phyloP scores from a whole-genome alignment of 2,329 filamentous ascomycete genomes.

The Fusarium nematophilum region DNA sequence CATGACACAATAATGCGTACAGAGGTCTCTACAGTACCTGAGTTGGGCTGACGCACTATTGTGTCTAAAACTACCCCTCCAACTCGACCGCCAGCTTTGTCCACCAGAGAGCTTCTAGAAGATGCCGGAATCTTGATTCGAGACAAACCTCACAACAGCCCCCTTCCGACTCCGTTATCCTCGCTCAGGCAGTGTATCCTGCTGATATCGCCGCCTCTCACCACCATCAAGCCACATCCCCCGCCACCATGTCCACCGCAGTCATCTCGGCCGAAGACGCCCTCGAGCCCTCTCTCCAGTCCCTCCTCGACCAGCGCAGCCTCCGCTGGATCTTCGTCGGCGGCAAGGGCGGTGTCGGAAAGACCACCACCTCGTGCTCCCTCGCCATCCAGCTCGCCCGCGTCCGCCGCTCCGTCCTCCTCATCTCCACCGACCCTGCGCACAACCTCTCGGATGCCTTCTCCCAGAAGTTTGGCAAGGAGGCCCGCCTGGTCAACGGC shows the following conservation, averaged over 20 bases:
- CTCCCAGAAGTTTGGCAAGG: constrained; percentile 99
- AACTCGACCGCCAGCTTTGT: constrained; percentile 19
- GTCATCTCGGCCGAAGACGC: constrained; percentile 69
- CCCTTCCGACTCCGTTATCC: not conserved
- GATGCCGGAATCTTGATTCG: constrained; percentile 34
- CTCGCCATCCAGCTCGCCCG: constrained; percentile 97
- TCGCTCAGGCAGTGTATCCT: too few relatives aligned
- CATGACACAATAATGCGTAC: constrained; percentile 24
- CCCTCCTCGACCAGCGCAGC: constrained; percentile 92
- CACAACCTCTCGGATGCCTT: constrained; percentile 99
- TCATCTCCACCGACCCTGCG: constrained; percentile 98
- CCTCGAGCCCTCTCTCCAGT: constrained; percentile 93
- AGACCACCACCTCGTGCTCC: constrained; percentile 99
- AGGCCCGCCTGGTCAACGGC: constrained; percentile 90
- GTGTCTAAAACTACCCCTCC: constrained; percentile 34
- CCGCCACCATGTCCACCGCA: constrained; percentile 53
- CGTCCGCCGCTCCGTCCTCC: constrained; percentile 92
- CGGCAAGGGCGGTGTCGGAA: constrained; percentile 97
- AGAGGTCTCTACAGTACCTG: not conserved
- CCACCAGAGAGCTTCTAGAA: constrained; percentile 45
- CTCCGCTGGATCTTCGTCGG: constrained; percentile 99
- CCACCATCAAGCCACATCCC: not conserved
- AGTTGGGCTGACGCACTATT: constrained; percentile 2
- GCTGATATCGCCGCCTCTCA: not conserved
- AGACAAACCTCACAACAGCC: constrained; percentile 1